phyloP scores from a whole-genome alignment of 768 basidiomycete species.

The Kwoniella bestiolae region DNA sequence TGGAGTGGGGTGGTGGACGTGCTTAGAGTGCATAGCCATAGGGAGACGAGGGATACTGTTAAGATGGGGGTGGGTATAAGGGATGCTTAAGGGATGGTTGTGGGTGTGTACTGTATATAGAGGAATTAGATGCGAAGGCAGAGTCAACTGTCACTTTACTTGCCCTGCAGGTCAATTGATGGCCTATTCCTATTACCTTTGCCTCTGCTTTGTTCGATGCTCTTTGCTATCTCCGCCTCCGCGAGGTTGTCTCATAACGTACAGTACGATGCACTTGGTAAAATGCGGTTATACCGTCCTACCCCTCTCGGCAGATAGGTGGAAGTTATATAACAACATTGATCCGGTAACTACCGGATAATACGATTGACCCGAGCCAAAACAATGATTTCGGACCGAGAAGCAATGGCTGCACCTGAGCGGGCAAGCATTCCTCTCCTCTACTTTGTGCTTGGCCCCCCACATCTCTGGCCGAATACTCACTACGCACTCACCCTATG shows the following conservation, averaged over 20 bases:
- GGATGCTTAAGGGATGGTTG: constrained; percentile 12
- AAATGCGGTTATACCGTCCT: too few species aligned
- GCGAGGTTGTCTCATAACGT: too few species aligned
- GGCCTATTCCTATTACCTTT: too few species aligned
- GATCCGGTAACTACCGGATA: constrained; percentile 3
- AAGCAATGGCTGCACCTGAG: not conserved
- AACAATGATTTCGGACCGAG: constrained; percentile 6
- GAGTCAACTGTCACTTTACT: too few species aligned
- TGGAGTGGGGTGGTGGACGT: constrained; percentile 73
- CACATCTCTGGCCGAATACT: too few species aligned
- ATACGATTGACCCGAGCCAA: not conserved
- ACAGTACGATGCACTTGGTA: too few species aligned
- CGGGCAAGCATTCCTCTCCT: not conserved
- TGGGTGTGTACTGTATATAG: not conserved
- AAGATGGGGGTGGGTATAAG: constrained; percentile 67
- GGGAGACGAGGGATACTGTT: constrained; percentile 74
- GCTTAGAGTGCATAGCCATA: constrained; percentile 81
- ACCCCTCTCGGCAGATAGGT: too few species aligned
- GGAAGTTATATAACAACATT: not conserved
- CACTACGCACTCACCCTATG: too few species aligned
- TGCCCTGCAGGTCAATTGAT: too few species aligned
- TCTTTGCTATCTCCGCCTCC: not conserved
- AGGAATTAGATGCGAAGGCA: too few species aligned
- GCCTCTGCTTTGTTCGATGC: too few species aligned
- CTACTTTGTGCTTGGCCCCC: too few species aligned